phyloP scores from a whole-genome alignment of 2,329 filamentous ascomycete species.

The Dactylellina leptospora region DNA sequence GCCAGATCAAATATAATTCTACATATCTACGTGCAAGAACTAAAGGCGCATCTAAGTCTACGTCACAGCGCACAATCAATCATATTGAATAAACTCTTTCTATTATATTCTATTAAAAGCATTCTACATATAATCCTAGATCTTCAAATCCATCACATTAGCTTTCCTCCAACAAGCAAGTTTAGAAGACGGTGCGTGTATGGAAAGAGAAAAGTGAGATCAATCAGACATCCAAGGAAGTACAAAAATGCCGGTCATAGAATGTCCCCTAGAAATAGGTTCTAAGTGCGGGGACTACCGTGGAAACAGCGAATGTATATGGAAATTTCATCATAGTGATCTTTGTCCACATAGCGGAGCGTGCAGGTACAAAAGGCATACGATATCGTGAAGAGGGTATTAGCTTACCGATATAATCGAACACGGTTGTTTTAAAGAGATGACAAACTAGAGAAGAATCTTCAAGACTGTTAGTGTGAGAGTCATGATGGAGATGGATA shows the following conservation, averaged over 20 bases:
- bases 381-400: background rate
- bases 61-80: background rate
- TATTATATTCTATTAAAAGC: background rate
- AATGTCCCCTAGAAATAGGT: slow-evolving; percentile 55
- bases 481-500: background rate
- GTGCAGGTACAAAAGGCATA: background rate
- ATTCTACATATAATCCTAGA: background rate
- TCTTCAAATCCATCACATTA: slow-evolving; percentile 25
- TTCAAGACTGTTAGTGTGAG: slow-evolving; percentile 24
- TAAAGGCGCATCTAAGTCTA: too few relatives aligned
- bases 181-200: slow-evolving; percentile 45
- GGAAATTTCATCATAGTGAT: slow-evolving; percentile 56
- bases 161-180: background rate
- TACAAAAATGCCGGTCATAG: slow-evolving; percentile 55
- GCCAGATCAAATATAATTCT: too few relatives aligned
- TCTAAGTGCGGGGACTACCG: slow-evolving; percentile 56
- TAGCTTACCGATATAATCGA: background rate
- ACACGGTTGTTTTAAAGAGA: background rate
- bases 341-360: slow-evolving; percentile 4
- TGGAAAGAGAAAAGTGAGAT: slow-evolving; percentile 34
- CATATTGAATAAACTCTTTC: background rate
- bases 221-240: slow-evolving; percentile 58
- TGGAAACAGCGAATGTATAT: slow-evolving; percentile 58
- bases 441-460: background rate
- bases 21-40: too few relatives aligned